These are phyloP conservation scores for Aureobasidium uvarum DNA, from an alignment of 2,329 filamentous ascomycete species.

Conservation along the genomic window DNA sequence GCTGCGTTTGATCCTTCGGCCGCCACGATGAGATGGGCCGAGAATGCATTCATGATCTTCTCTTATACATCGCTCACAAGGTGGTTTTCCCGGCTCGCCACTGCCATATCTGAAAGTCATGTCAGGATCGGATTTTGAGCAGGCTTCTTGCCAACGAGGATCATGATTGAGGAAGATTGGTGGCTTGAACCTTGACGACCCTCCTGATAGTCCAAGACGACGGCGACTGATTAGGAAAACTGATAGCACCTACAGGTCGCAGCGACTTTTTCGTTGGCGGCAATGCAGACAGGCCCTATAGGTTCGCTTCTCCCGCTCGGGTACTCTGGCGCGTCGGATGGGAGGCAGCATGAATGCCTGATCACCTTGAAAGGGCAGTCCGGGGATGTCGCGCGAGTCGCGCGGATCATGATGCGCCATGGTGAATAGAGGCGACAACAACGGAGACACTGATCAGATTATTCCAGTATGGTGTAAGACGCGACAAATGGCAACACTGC, in stretches of 20 bases:
- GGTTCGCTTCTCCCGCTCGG: constrained; percentile 38
- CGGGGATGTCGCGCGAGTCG: constrained; percentile 21
- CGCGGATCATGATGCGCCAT: constrained; percentile 20
- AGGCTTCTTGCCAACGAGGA: neutral
- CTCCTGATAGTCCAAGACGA: neutral
- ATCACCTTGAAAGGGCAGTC: constrained; percentile 22
- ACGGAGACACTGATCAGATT: neutral
- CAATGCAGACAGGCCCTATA: constrained; percentile 39
- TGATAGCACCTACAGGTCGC: constrained; percentile 35
- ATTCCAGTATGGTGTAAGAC: neutral
- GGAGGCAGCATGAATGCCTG: constrained; percentile 25
- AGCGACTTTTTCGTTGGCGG: constrained; percentile 38
- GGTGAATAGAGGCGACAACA: neutral
- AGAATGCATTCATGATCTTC: constrained; percentile 39
- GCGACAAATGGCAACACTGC: neutral
- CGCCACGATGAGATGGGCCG: constrained; percentile 36
- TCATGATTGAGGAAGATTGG: neutral
- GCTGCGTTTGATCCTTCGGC: constrained; percentile 35
- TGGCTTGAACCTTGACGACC: neutral
- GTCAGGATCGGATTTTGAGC: neutral
- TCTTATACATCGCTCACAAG: constrained; percentile 38
- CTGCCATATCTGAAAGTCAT: constrained; percentile 33
- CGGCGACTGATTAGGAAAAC: neutral
- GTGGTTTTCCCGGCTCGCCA: constrained; percentile 36
- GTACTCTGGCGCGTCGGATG: constrained; percentile 26